These are phyloP conservation scores for Diplocarpon mali DNA, from an alignment of 2,329 filamentous ascomycete species.

Conservation along the genomic window DNA sequence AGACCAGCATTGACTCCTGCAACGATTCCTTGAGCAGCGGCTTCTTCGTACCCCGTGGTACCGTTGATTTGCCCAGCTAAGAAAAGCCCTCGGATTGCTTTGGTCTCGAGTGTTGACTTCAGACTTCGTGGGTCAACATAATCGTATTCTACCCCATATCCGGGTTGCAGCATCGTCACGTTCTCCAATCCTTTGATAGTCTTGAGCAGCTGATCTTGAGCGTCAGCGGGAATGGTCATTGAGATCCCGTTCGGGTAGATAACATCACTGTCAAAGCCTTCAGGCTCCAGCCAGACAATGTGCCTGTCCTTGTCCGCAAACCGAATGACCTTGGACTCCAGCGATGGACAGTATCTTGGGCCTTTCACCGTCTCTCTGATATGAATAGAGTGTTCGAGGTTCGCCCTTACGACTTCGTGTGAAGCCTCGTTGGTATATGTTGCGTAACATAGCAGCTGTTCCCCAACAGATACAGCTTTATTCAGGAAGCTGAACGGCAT, in stretches of 20 bases:
- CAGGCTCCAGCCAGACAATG: conserved; percentile 93
- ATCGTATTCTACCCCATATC: conserved; percentile 97
- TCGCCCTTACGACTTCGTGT: conserved; percentile 74
- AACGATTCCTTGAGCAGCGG: conserved; percentile 82
- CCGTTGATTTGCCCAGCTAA: conserved; percentile 96
- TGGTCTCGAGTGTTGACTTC: conserved; percentile 85
- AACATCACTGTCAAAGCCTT: conserved; percentile 81
- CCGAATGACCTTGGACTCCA: conserved; percentile 87
- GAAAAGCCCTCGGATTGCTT: conserved; percentile 78
- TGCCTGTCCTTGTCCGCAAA: conserved; percentile 74
- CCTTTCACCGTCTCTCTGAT: conserved; percentile 93
- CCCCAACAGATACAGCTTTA: conserved; percentile 60
- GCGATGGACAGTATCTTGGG: conserved; percentile 86
- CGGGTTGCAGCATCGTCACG: conserved; percentile 83
- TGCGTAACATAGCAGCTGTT: conserved; percentile 76
- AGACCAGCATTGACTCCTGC: conserved; percentile 91
- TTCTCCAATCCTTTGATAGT: conserved; percentile 83
- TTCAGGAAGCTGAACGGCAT: conserved; percentile 89
- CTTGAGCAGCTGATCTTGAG: conserved; percentile 73
- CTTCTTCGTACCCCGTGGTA: conserved; percentile 96
- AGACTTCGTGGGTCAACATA: conserved; percentile 91
- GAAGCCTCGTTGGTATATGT: conserved; percentile 78
- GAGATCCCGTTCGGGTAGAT: conserved; percentile 96
- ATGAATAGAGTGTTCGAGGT: conserved; percentile 92
- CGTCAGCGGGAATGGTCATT: conserved; percentile 88